These are phyloP conservation scores for Neofusicoccum sp. DNA, from an alignment of 2,329 filamentous ascomycete species.

Conservation along the genomic window DNA sequence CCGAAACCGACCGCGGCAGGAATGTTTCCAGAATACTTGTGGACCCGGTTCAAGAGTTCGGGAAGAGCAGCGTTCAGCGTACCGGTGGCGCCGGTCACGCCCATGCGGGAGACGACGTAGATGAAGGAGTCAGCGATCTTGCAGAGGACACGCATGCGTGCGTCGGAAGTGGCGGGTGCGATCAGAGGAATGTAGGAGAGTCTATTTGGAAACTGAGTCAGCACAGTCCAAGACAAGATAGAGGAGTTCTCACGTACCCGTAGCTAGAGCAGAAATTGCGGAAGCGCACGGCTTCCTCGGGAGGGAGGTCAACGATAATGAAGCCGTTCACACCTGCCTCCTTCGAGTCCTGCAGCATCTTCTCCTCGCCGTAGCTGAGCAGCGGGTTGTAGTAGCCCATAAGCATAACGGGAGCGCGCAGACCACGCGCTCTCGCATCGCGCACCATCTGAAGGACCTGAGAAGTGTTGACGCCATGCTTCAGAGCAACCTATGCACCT, in stretches of 20 bases:
- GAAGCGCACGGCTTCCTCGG: conserved; percentile 94
- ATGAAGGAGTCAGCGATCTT: conserved; percentile 98
- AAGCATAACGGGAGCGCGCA: conserved; percentile 81
- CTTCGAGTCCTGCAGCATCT: conserved; percentile 80
- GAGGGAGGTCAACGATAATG: conserved; percentile 93
- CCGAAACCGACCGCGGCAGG: conserved; percentile 94
- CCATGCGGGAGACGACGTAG: conserved; percentile 97
- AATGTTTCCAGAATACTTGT: conserved; percentile 87
- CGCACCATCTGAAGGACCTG: conserved; percentile 82
- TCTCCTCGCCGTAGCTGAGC: conserved; percentile 90
- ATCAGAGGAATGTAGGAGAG: conserved; percentile 97
- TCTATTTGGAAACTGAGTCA: conserved; percentile 32
- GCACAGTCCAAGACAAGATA: not conserved
- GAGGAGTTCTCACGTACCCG: conserved; percentile 56
- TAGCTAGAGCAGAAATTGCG: conserved; percentile 78
- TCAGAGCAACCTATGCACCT: conserved; percentile 64
- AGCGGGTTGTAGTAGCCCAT: conserved; percentile 99
- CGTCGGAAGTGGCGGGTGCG: conserved; percentile 87
- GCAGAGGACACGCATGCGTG: conserved; percentile 93
- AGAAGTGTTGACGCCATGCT: conserved; percentile 84
- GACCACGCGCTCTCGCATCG: conserved; percentile 73
- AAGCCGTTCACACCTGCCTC: conserved; percentile 90
- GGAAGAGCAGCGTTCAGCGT: conserved; percentile 80
- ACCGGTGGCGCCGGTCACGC: conserved; percentile 89
- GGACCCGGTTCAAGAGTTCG: conserved; percentile 79